Percentiles rank a stretch among this genome's conserved stretches.
Evolutionary conservation across 768 basidiomycete species (phyloP).

Genomic region (Kwoniella dejecticola): DNA sequence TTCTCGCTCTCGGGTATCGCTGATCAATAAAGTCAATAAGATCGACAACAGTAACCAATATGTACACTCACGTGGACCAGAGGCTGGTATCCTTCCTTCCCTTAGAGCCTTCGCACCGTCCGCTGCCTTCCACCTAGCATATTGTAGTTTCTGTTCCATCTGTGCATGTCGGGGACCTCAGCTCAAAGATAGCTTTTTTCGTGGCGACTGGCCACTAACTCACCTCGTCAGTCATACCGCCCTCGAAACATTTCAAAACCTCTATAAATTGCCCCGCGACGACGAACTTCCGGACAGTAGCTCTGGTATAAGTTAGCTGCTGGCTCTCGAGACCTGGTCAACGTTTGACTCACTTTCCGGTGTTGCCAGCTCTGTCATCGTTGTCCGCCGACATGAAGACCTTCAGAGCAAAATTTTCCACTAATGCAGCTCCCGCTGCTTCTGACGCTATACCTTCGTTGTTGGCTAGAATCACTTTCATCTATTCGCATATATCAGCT

Average conservation of each 20-base stretch:
- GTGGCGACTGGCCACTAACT: slow-evolving; percentile 11
- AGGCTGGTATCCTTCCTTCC: slow-evolving; percentile 80
- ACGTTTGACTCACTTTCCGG: slow-evolving; percentile 65
- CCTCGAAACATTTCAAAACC: slow-evolving; percentile 63
- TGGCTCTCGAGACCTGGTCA: neutral
- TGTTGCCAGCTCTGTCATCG: slow-evolving; percentile 77
- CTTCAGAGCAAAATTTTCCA: slow-evolving; percentile 90
- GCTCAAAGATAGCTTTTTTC: no score
- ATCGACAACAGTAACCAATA: no score
- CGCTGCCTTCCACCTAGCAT: slow-evolving; percentile 96
- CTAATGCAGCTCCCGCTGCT: slow-evolving; percentile 77
- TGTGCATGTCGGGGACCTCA: no score
- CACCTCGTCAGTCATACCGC: slow-evolving; percentile 55
- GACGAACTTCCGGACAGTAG: slow-evolving; percentile 90
- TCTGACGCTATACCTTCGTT: slow-evolving; percentile 83
- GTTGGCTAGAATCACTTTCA: slow-evolving; percentile 73
- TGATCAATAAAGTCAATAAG: no score
- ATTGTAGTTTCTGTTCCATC: slow-evolving; percentile 85
- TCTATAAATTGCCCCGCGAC: slow-evolving; percentile 95
- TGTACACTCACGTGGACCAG: slow-evolving; percentile 76
- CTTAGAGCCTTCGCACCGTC: slow-evolving; percentile 92
- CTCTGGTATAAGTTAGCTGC: slow-evolving; percentile 58
- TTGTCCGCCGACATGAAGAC: slow-evolving; percentile 89
- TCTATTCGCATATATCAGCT: slow-evolving; percentile 51
- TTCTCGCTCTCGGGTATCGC: slow-evolving; percentile 35